phyloP scores from a whole-genome alignment of 2,329 filamentous ascomycete species.

The Botrytis fabae region DNA sequence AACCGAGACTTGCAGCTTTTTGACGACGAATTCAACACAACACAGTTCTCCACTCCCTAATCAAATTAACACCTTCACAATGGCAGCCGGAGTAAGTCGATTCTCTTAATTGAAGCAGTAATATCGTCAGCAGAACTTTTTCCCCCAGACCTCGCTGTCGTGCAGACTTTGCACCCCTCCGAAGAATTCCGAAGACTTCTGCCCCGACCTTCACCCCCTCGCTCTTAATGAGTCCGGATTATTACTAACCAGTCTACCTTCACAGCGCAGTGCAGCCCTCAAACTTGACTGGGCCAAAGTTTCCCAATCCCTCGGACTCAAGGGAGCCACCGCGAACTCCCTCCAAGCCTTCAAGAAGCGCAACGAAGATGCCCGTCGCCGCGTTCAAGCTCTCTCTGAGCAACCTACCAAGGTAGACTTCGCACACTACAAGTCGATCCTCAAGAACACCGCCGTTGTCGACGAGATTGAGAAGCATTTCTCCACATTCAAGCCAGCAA shows the following conservation, averaged over 20 bases:
- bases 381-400: conserved; percentile 80
- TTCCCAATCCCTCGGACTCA: conserved; percentile 89
- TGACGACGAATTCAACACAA: conserved; percentile 37
- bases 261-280: conserved; percentile 92
- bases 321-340: conserved; percentile 87
- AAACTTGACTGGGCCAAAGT: conserved; percentile 99
- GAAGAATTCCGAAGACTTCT: conserved; percentile 22
- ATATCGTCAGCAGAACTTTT: neutral
- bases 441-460: conserved; percentile 95
- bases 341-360: conserved; percentile 99
- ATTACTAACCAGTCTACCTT: conserved; percentile 29
- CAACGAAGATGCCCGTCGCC: conserved; percentile 97
- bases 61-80: conserved; percentile 55
- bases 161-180: conserved; percentile 21
- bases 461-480: conserved; percentile 98
- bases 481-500: conserved; percentile 83
- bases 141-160: neutral
- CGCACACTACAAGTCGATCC: conserved; percentile 80
- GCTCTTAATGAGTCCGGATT: neutral
- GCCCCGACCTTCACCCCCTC: neutral
- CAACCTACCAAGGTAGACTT: conserved; percentile 89
- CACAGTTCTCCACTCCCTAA: conserved; percentile 52
- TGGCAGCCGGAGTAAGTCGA: conserved; percentile 65
- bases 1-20: conserved; percentile 28
- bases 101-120: conserved; percentile 31